phyloP scores from a whole-genome alignment of 345 rosid genomes.

The Populus ilicifolia region DNA sequence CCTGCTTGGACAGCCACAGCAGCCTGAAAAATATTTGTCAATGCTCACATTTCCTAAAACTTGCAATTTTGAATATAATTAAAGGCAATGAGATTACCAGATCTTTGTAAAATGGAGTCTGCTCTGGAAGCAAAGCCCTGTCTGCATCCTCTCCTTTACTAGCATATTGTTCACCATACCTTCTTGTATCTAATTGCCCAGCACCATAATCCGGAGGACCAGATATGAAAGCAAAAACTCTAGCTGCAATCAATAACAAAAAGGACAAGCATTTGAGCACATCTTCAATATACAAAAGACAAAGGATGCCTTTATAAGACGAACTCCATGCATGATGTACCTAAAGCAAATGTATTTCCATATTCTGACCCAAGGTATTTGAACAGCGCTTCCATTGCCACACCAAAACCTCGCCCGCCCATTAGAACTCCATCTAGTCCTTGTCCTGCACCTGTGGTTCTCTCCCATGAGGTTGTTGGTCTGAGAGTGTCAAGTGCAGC shows the following conservation, averaged over 20 bases:
- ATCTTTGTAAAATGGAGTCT: conserved; percentile 95
- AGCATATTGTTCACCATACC: conserved; percentile 98
- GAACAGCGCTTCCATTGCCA: conserved; percentile 90
- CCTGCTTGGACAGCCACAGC: conserved; percentile 96
- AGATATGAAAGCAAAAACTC: conserved; percentile 90
- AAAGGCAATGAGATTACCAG: conserved; percentile 50
- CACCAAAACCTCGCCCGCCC: conserved; percentile 98
- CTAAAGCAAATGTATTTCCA: conserved; percentile 92
- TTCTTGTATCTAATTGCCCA: conserved; percentile 92
- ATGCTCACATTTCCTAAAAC: conserved; percentile 24
- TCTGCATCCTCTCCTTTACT: conserved; percentile 99
- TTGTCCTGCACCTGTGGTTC: conserved; percentile 74
- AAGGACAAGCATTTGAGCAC: conserved; percentile 11
- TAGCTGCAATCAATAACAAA: conserved; percentile 59
- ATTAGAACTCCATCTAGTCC: conserved; percentile 78
- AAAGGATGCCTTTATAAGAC: not conserved
- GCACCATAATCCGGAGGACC: conserved; percentile 99
- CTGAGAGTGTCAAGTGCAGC: conserved; percentile 92
- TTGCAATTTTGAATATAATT: not conserved
- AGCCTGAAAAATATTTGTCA: conserved; percentile 66
- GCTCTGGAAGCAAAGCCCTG: conserved; percentile 96
- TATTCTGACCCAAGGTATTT: conserved; percentile 94
- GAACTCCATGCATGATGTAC: conserved; percentile 32
- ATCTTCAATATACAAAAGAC: not conserved
- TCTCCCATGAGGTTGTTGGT: conserved; percentile 96